Conservation (phyloP, 2,329 filamentous ascomycete species). For the Scedosporium apiospermum region DNA sequence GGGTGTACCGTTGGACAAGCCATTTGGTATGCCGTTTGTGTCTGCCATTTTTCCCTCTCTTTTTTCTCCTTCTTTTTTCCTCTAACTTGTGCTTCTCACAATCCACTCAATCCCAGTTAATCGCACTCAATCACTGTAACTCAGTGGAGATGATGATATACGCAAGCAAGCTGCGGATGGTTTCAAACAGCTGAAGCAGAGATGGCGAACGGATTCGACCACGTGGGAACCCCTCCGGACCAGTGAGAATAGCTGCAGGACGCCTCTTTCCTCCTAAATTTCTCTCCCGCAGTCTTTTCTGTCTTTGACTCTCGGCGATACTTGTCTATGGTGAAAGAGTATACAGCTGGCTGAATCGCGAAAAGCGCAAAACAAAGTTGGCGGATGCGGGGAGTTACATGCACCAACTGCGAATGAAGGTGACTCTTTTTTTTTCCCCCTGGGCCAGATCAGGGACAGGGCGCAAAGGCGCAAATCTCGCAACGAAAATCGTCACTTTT, state of each 20-base stretch:
- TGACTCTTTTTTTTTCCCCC: not conserved
- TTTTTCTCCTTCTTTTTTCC: too few species aligned
- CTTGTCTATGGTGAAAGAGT: not conserved
- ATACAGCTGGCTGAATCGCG: not conserved
- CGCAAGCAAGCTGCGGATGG: not conserved
- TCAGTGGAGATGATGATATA: not conserved
- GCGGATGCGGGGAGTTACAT: not conserved
- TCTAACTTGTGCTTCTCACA: not conserved
- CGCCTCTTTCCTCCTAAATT: not conserved
- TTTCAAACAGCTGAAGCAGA: not conserved
- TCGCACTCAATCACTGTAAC: too few species aligned
- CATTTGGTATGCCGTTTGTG: conserved; percentile 1
- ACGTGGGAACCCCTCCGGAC: not conserved
- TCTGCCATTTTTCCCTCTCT: not conserved
- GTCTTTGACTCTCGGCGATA: not conserved
- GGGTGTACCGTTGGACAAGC: not conserved
- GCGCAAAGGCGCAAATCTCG: not conserved
- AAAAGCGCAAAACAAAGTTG: not conserved
- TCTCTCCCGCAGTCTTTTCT: not conserved
- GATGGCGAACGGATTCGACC: not conserved
- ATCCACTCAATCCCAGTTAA: too few species aligned
- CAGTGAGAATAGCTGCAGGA: not conserved
- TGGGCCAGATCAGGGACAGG: not conserved
- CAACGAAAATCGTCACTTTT: not conserved
- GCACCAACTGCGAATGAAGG: not conserved